phyloP scores from a whole-genome alignment of 148 eudicot genomes.

The Nepenthes gracilis region DNA sequence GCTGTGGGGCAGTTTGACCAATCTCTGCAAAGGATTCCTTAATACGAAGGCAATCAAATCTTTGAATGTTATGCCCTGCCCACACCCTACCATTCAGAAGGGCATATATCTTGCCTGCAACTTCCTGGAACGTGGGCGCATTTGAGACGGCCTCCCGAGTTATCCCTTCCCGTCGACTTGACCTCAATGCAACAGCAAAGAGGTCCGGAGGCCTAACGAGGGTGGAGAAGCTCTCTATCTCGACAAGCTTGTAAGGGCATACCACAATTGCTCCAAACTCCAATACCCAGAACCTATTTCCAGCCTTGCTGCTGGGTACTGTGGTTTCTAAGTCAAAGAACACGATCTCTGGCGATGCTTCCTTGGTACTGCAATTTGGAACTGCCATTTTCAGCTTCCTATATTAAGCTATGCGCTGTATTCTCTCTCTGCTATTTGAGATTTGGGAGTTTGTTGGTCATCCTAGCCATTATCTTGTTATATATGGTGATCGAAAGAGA shows the following conservation, averaged over 20 bases:
- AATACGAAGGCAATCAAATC: constrained; percentile 77
- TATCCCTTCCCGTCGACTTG: constrained; percentile 58
- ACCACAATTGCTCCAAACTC: constrained; percentile 88
- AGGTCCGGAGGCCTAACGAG: constrained; percentile 68
- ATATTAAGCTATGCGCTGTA: not conserved
- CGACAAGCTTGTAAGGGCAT: constrained; percentile 62
- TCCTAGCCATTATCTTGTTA: not conserved
- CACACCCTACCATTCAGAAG: constrained; percentile 67
- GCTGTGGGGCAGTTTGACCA: constrained; percentile 50
- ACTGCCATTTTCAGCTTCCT: constrained; percentile 15
- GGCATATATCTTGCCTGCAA: constrained; percentile 55
- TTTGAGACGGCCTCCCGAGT: constrained; percentile 33
- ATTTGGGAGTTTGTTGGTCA: not conserved
- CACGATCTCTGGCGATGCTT: constrained; percentile 40
- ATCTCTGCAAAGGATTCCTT: constrained; percentile 71
- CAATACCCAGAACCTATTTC: constrained; percentile 47
- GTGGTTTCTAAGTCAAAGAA: constrained; percentile 90
- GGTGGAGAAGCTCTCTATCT: constrained; percentile 70
- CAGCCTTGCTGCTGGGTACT: constrained; percentile 36
- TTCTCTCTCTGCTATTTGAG: not conserved
- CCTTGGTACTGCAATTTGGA: constrained; percentile 1
- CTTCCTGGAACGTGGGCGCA: constrained; percentile 63
- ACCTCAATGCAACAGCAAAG: constrained; percentile 40
- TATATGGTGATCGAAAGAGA: constrained; percentile 6
- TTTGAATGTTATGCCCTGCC: constrained; percentile 92